These are phyloP conservation scores for Fusarium sp. DNA, from an alignment of 2,329 filamentous ascomycete species.

Conservation along the genomic window DNA sequence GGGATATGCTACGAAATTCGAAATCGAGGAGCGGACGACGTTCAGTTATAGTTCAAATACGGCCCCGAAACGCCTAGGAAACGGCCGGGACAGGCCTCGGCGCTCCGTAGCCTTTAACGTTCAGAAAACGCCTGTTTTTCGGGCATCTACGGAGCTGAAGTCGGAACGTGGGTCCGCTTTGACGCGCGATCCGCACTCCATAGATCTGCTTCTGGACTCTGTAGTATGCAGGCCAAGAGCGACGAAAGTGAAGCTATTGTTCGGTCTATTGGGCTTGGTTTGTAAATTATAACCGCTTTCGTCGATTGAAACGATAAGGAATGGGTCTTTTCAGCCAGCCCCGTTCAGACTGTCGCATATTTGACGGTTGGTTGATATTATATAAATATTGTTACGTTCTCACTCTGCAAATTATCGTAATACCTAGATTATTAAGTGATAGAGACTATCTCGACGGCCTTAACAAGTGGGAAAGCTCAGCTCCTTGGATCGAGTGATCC, in stretches of 20 bases:
- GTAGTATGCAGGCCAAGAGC: conserved; percentile 15
- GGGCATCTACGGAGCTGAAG: conserved; percentile 42
- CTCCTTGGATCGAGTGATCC: neutral
- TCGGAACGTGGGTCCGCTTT: conserved; percentile 9
- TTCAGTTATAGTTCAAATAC: conserved; percentile 38
- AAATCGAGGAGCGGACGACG: conserved; percentile 28
- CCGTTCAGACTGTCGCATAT: neutral
- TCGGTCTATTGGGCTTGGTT: conserved; percentile 34
- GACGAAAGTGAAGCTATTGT: neutral
- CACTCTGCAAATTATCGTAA: neutral
- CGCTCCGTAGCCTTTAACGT: conserved; percentile 13
- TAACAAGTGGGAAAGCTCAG: neutral
- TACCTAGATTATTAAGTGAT: conserved; percentile 17
- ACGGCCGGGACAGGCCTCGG: conserved; percentile 27
- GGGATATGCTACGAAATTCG: neutral
- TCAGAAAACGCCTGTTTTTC: conserved; percentile 27
- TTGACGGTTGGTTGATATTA: neutral
- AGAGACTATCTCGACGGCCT: neutral
- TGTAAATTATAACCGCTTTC: neutral
- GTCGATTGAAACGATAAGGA: conserved; percentile 15
- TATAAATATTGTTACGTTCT: conserved; percentile 12
- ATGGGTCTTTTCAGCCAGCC: conserved; percentile 15
- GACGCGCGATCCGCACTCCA: conserved; percentile 5
- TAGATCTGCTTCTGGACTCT: conserved; percentile 17
- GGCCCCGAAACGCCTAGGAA: conserved; percentile 31